Percentiles rank a stretch among this genome's conserved stretches.
Conservation (phyloP, 2,329 filamentous ascomycete species). For the Fusarium burgessii region DNA sequence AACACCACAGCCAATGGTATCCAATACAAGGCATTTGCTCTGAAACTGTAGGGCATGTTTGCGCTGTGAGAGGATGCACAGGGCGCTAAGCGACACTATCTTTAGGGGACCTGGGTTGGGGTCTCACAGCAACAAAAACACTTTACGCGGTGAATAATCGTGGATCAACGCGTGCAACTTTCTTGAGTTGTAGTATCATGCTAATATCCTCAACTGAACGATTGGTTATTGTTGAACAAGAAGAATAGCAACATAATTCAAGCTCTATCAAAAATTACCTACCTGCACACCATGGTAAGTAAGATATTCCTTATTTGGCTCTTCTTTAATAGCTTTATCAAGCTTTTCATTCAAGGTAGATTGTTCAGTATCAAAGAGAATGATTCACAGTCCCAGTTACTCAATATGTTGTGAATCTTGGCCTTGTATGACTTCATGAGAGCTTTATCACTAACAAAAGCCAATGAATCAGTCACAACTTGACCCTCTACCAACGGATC, state of each 20-base stretch:
- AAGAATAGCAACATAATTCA: slow-evolving; percentile 24
- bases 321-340: background rate
- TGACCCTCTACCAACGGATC: slow-evolving; percentile 83
- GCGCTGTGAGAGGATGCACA: slow-evolving; percentile 22
- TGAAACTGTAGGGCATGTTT: slow-evolving; percentile 40
- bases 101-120: slow-evolving; percentile 12
- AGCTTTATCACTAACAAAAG: background rate
- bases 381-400: slow-evolving; percentile 12
- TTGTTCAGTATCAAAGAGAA: slow-evolving; percentile 12
- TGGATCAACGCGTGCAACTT: slow-evolving; percentile 39
- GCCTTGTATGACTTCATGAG: background rate
- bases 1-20: slow-evolving; percentile 39
- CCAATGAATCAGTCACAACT: slow-evolving; percentile 82
- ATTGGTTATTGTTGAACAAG: slow-evolving; percentile 17
- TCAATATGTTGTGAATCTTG: background rate
- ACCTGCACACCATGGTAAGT: slow-evolving; percentile 37
- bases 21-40: slow-evolving; percentile 10
- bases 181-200: slow-evolving; percentile 10
- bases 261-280: background rate
- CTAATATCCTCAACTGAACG: slow-evolving; percentile 32
- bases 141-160: slow-evolving; percentile 54
- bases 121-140: slow-evolving; percentile 43
- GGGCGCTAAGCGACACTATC: slow-evolving; percentile 26
- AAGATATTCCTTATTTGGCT: background rate
- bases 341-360: slow-evolving; percentile 1